Base-by-base conservation (phyloP, 441 rosid species). In the Geranium incanum region DNA sequence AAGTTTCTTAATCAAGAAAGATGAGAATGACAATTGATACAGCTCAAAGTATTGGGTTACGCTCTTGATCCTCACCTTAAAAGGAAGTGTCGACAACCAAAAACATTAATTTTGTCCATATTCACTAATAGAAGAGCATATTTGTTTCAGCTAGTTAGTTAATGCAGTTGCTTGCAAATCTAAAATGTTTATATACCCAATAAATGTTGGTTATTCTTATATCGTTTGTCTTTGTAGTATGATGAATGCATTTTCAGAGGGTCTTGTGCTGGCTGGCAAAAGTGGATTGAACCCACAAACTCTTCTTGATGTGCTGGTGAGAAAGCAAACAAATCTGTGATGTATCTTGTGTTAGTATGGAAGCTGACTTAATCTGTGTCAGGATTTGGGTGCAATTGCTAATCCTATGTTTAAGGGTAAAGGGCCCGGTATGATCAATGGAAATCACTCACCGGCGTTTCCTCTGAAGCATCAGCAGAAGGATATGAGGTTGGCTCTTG, bases 381-480 rank as follows among this genome's bases (percentile, higher is more conserved):
- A 93, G 97, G 95, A 88, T 79, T 84, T 91, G 0, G 93, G 95
- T 6, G 98, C 72, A 66, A 85, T 86, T 57, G 83, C 93, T 0
- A 91, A 88, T 78, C 96, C 97, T 1, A 86, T 91, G 95, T 88
- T 94, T 75, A 83, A 78, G 65, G 88, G 91, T 5, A 94, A 94
- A 81, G 95, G 96, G 71, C 96, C 98, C 0, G 69, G 81, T 3
- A 94, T 94, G 96, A 83, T 89, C 0, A 84, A 90, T 62, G 78
- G 79, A 43, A 86, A 76, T 73, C 81, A 86, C 75, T 74, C 92
- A 70, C 89, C 96, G 28, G 93, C 97, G 8, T 94, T 94, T 67
- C 98, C 98, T 11, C 73, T 89, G 78, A 94, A 93, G 78, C 98
- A 94, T 85, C 95, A 91, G 82, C 98, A 91, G 81, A 94, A 91